phyloP scores from a whole-genome alignment of 78 protist genomes.

The Pelomyxa schiedti region DNA sequence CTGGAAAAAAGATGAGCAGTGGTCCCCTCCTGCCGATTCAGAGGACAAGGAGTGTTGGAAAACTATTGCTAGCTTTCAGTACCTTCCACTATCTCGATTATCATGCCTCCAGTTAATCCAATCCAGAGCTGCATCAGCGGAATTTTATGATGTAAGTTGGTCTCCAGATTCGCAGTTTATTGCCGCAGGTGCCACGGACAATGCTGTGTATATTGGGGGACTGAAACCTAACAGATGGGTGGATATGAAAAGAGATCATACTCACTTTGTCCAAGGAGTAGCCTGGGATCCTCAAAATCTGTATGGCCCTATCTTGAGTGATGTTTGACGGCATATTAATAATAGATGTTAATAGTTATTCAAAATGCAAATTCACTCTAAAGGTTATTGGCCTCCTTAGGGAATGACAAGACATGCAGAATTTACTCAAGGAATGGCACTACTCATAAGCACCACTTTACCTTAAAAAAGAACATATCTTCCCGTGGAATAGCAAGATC shows the following conservation, averaged over 20 bases:
- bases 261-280: constrained; percentile 21
- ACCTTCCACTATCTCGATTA: too few species aligned
- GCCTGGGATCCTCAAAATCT: constrained; percentile 21
- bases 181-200: background rate
- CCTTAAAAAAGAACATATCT: background rate
- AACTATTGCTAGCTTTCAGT: too few species aligned
- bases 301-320: too few species aligned
- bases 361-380: constrained; percentile 8
- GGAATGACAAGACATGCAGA: background rate
- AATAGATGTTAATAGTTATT: background rate
- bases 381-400: background rate
- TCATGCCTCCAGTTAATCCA: too few species aligned
- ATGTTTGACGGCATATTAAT: too few species aligned
- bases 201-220: background rate
- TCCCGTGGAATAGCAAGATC: background rate
- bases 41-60: too few species aligned
- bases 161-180: background rate
- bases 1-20: too few species aligned
- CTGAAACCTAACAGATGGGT: background rate
- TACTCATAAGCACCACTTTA: background rate
- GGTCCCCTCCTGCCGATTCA: too few species aligned
- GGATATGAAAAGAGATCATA: background rate
- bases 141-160: constrained; percentile 23
- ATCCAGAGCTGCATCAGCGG: background rate
- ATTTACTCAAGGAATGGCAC: background rate